These are phyloP conservation scores for Aspergillus brunneoviolaceus DNA, from an alignment of 2,329 filamentous ascomycete genomes.

Conservation along the genomic window DNA sequence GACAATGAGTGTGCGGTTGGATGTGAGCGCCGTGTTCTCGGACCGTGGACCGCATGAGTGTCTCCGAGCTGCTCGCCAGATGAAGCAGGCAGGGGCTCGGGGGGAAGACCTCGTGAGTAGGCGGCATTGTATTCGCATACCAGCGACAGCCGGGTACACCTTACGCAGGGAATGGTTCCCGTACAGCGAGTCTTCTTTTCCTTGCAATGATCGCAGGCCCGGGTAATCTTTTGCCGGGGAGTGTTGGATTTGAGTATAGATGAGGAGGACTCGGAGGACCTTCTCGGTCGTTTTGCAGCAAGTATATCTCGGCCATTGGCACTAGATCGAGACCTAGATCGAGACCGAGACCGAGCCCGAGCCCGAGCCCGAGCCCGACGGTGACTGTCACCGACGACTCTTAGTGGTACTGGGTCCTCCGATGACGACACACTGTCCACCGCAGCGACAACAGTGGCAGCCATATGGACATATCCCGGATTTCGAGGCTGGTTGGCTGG, in stretches of 20 bases:
- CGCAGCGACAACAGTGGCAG: background rate
- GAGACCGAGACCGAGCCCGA: background rate
- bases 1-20: conserved; percentile 6
- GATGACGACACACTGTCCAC: background rate
- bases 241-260: conserved; percentile 18
- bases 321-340: background rate
- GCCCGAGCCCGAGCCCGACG: no score
- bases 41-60: background rate
- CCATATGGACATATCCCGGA: background rate
- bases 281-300: conserved; percentile 29
- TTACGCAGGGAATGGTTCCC: conserved; percentile 37
- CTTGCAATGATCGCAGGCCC: conserved; percentile 42
- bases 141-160: conserved; percentile 35
- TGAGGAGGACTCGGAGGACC: conserved; percentile 24
- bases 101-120: conserved; percentile 39
- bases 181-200: conserved; percentile 41
- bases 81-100: conserved; percentile 29
- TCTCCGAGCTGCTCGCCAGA: conserved; percentile 11
- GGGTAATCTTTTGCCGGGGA: conserved; percentile 38
- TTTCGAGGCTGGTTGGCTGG: no score
- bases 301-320: background rate
- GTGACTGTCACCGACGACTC: background rate
- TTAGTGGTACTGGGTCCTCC: background rate
- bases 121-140: conserved; percentile 38
- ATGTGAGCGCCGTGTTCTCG: conserved; percentile 7